These are phyloP conservation scores for Coemansia sp. DNA, from an alignment of 192 early-diverging fungal genomes.

Conservation along the genomic window DNA sequence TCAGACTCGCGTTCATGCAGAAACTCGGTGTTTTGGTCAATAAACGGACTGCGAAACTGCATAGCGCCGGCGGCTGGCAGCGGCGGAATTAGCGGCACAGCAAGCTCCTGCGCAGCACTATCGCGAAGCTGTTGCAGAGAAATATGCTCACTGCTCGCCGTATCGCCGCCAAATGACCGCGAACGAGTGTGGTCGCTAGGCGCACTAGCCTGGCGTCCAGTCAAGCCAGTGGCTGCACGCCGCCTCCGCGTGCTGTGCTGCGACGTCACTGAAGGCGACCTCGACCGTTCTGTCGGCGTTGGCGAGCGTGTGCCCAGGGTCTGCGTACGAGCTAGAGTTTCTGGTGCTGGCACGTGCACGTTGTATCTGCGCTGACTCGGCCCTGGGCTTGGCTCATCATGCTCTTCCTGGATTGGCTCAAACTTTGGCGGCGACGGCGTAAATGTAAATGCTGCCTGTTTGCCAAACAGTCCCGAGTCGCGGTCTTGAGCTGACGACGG, in stretches of 20 bases:
- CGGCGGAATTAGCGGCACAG: conserved; percentile 19
- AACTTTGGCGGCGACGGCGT: conserved; percentile 23
- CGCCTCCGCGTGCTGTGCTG: conserved; percentile 13
- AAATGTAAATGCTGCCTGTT: conserved; percentile 26
- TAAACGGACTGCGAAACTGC: conserved; percentile 38
- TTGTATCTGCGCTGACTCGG: conserved; percentile 15
- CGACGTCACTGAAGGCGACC: neutral
- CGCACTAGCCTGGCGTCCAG: neutral
- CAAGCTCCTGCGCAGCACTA: conserved; percentile 11
- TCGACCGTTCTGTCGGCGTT: conserved; percentile 24
- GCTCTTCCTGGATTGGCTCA: conserved; percentile 45
- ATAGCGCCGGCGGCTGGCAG: conserved; percentile 19
- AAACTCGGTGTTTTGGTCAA: conserved; percentile 18
- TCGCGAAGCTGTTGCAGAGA: conserved; percentile 33
- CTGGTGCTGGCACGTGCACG: conserved; percentile 42
- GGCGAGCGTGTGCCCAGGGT: conserved; percentile 37
- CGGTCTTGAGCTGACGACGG: conserved; percentile 30
- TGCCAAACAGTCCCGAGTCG: conserved; percentile 50
- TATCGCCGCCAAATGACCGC: conserved; percentile 42
- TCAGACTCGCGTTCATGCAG: conserved; percentile 22
- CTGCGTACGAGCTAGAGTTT: conserved; percentile 45
- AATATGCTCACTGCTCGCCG: conserved; percentile 25
- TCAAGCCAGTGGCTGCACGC: conserved; percentile 24
- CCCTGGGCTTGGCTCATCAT: conserved; percentile 13
- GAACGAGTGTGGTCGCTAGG: conserved; percentile 18